Conservation (phyloP, 2,329 filamentous ascomycete species). For the Aureobasidium vineae region DNA sequence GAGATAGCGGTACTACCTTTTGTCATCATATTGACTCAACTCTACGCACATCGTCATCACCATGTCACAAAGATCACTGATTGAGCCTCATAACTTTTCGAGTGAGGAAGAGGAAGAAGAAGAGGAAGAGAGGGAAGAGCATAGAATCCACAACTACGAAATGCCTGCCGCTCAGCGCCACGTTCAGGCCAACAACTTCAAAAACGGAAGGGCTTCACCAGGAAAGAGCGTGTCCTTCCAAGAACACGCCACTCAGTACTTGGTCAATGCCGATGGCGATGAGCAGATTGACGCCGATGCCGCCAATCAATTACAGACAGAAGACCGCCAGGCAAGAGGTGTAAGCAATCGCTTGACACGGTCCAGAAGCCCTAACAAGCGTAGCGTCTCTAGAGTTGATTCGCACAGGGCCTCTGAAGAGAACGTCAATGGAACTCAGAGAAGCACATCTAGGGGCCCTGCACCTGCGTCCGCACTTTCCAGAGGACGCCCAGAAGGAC, state of each 20-base stretch:
- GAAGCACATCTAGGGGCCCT: background rate
- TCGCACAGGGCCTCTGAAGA: background rate
- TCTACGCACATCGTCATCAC: too few species aligned
- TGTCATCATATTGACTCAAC: background rate
- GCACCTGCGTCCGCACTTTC: background rate
- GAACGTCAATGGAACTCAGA: background rate
- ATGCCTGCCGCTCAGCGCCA: background rate
- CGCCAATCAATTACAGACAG: background rate
- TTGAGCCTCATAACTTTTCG: background rate
- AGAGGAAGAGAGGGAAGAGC: background rate
- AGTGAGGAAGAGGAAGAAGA: background rate
- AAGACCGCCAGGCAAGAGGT: background rate
- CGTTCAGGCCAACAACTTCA: background rate
- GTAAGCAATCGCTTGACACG: background rate
- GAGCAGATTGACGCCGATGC: background rate
- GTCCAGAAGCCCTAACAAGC: background rate
- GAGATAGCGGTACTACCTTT: background rate
- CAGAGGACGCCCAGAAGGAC: background rate
- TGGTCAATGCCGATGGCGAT: constrained; percentile 44
- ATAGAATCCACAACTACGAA: background rate
- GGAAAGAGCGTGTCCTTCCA: background rate
- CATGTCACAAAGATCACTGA: background rate
- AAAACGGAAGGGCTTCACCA: background rate
- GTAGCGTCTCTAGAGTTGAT: background rate
- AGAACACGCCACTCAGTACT: background rate